A percentile compares a stretch with the other conserved stretches of the same genome.
phyloP scores from a whole-genome alignment of 768 basidiomycete genomes.

The Pisolithus marmoratus region DNA sequence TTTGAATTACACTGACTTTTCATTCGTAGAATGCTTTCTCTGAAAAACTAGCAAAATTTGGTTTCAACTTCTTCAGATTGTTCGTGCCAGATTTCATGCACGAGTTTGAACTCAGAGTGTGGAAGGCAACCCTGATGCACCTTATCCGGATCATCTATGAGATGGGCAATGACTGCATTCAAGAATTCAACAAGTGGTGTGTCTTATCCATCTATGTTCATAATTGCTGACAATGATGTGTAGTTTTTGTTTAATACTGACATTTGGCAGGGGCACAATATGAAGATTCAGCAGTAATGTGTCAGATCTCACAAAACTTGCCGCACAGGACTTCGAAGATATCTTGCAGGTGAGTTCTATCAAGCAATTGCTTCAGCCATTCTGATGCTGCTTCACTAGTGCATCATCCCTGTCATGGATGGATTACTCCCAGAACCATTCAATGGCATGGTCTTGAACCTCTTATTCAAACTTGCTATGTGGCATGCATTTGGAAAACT shows the following conservation, averaged over 20 bases:
- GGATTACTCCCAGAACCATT: too few species aligned
- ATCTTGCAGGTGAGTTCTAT: constrained; percentile 23
- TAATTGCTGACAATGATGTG: neutral
- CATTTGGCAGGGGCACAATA: constrained; percentile 30
- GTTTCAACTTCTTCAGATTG: constrained; percentile 22
- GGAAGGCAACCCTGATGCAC: neutral
- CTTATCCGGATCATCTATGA: neutral
- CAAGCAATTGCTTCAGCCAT: too few species aligned
- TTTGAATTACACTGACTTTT: neutral
- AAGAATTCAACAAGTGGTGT: constrained; percentile 23
- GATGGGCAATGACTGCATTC: constrained; percentile 5
- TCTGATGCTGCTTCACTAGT: too few species aligned
- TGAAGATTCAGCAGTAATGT: constrained; percentile 27
- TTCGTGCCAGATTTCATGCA: constrained; percentile 29
- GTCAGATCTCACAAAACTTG: constrained; percentile 29
- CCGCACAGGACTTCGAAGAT: constrained; percentile 35
- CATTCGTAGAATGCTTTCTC: constrained; percentile 29
- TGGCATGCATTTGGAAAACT: too few species aligned
- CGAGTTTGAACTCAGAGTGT: constrained; percentile 13
- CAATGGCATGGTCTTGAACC: too few species aligned
- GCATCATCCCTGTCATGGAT: too few species aligned
- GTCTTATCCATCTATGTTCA: neutral
- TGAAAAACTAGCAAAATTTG: constrained; percentile 6
- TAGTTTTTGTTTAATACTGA: constrained; percentile 16
- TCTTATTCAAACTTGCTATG: too few species aligned